Conservation (phyloP, 805 yeast genomes). For the Lipomyces spencermartinsiae region DNA sequence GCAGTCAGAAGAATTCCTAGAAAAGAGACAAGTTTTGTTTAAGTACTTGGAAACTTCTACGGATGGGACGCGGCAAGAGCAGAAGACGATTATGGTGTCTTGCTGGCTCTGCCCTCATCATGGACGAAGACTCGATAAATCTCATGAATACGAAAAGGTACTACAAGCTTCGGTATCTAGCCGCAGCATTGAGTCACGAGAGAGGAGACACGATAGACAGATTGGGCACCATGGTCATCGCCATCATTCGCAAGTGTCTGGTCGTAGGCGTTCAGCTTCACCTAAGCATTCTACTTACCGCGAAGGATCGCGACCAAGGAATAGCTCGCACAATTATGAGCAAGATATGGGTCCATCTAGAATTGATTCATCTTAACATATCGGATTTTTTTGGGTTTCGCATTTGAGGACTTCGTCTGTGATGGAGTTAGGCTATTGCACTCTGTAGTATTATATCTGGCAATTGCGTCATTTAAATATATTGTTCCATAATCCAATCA, state of each 20-base stretch:
- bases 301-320: background rate
- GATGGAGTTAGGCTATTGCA: background rate
- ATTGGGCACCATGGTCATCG: background rate
- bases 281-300: background rate
- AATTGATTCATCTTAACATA: background rate
- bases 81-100: conserved; percentile 25
- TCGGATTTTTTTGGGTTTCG: background rate
- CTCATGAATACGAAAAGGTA: conserved; percentile 25
- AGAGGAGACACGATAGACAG: background rate
- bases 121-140: conserved; percentile 23
- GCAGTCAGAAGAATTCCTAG: conserved; percentile 5
- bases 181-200: background rate
- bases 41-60: conserved; percentile 21
- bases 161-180: background rate
- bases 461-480: background rate
- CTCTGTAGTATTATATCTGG: background rate
- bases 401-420: background rate
- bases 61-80: conserved; percentile 7
- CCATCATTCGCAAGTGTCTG: background rate
- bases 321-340: background rate
- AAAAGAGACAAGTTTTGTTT: conserved; percentile 24
- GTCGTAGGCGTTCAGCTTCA: background rate
- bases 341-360: background rate
- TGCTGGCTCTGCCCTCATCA: conserved; percentile 33
- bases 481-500: background rate